A percentile compares a stretch with the other conserved stretches of the same genome.
Conservation (phyloP, 139 green algal species). For the Mesotaenium endlicherianum region DNA sequence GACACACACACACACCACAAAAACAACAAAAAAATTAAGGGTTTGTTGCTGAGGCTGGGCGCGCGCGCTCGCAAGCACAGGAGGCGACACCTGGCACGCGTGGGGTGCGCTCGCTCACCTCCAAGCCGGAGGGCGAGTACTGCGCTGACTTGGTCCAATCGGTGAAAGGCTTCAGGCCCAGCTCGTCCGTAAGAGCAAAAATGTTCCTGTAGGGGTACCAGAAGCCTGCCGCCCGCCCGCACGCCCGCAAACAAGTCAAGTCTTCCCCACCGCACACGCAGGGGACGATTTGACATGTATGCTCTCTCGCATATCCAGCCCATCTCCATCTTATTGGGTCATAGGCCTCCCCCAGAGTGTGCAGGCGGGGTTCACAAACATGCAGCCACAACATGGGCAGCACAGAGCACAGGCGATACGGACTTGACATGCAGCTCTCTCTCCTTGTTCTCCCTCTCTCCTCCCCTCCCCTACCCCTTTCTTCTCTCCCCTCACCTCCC, state of each 20-base stretch:
- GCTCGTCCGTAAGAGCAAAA: slow-evolving; percentile 43
- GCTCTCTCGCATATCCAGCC: not conserved
- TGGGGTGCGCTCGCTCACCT: slow-evolving; percentile 1
- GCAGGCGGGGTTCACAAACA: too few species aligned
- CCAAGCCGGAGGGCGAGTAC: slow-evolving; percentile 7
- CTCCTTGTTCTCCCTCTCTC: too few species aligned
- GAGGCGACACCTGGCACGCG: not conserved
- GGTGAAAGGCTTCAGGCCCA: slow-evolving; percentile 49
- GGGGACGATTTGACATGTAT: not conserved
- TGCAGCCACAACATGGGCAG: too few species aligned
- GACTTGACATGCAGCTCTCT: too few species aligned
- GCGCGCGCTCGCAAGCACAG: not conserved
- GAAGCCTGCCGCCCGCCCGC: slow-evolving; percentile 45
- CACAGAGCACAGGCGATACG: too few species aligned
- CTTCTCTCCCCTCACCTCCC: too few species aligned
- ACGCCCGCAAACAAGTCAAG: too few species aligned
- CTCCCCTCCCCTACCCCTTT: too few species aligned
- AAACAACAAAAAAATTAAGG: too few species aligned
- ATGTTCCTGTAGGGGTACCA: slow-evolving; percentile 57
- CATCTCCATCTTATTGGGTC: too few species aligned
- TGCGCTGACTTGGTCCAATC: slow-evolving; percentile 41
- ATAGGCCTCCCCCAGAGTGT: too few species aligned
- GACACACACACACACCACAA: not conserved
- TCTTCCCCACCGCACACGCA: not conserved
- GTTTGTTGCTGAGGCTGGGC: too few species aligned